Percentiles rank a stretch among this genome's conserved stretches.
Conservation (phyloP, 768 basidiomycete species). For the Rhizopogon salebrosus region DNA sequence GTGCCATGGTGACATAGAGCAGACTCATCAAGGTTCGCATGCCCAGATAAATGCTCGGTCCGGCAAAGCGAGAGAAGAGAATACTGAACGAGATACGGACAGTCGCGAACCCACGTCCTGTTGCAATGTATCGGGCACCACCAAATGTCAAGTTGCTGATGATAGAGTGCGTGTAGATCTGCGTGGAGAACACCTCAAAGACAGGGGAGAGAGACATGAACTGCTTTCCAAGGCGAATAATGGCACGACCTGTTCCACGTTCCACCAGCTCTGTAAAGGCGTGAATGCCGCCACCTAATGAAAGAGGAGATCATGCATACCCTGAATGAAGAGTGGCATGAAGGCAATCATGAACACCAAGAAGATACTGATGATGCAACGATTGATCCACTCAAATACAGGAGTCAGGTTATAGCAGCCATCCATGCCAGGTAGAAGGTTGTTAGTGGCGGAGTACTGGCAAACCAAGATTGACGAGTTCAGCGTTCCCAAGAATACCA, state of each 20-base stretch:
- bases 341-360: slow-evolving; percentile 98
- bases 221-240: slow-evolving; percentile 89
- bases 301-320: slow-evolving; percentile 34
- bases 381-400: slow-evolving; percentile 92
- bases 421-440: slow-evolving; percentile 68
- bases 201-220: slow-evolving; percentile 91
- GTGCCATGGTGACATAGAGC: slow-evolving; percentile 86
- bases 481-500: slow-evolving; percentile 93
- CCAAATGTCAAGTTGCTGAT: slow-evolving; percentile 95
- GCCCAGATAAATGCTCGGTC: slow-evolving; percentile 96
- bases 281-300: slow-evolving; percentile 9
- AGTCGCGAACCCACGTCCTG: slow-evolving; percentile 97
- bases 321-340: slow-evolving; percentile 92
- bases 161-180: slow-evolving; percentile 97
- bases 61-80: slow-evolving; percentile 96
- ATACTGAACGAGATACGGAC: slow-evolving; percentile 92
- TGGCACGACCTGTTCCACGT: slow-evolving; percentile 87
- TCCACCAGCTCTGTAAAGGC: slow-evolving; percentile 79
- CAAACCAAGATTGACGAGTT: slow-evolving; percentile 80
- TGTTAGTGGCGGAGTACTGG: slow-evolving; percentile 65
- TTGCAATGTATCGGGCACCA: slow-evolving; percentile 97
- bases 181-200: slow-evolving; percentile 97
- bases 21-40: slow-evolving; percentile 90
- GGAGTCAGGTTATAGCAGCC: slow-evolving; percentile 95
- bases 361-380: slow-evolving; percentile 97